Percentiles rank a stretch among this genome's conserved stretches.
These are phyloP conservation scores for Stephanocyclus meneghinianus DNA, from an alignment of 352 stramenopile species.

Conservation along the genomic window DNA sequence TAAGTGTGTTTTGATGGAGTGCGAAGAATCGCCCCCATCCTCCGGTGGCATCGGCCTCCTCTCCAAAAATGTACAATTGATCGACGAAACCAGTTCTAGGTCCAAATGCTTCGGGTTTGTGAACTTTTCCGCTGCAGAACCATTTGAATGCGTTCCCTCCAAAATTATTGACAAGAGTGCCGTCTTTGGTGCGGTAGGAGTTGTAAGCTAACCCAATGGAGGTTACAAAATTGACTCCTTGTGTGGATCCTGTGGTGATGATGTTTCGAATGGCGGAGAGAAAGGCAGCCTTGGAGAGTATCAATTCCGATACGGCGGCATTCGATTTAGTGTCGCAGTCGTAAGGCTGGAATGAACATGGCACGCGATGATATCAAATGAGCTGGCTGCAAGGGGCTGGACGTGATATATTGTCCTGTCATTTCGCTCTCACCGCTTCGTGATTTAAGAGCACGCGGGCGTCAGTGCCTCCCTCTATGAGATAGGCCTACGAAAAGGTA, in stretches of 20 bases:
- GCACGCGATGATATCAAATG: not conserved
- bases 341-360: not conserved
- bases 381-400: not conserved
- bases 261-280: conserved; percentile 18
- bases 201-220: conserved; percentile 16
- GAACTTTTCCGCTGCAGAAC: conserved; percentile 35
- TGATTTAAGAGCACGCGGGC: conserved; percentile 38
- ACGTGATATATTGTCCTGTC: not conserved
- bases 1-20: conserved; percentile 15
- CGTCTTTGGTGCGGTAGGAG: conserved; percentile 5
- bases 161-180: not conserved
- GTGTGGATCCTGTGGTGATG: not conserved
- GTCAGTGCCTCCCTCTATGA: conserved; percentile 1
- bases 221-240: conserved; percentile 17
- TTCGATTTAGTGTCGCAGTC: conserved; percentile 6
- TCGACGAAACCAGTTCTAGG: conserved; percentile 30
- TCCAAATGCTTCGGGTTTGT: conserved; percentile 29
- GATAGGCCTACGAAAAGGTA: not conserved
- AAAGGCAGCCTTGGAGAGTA: conserved; percentile 22
- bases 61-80: conserved; percentile 41
- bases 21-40: conserved; percentile 27
- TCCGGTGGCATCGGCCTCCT: conserved; percentile 8
- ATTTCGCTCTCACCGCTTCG: conserved; percentile 6
- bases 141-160: conserved; percentile 14
- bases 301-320: conserved; percentile 28